Conservation (phyloP, 306 rosid genomes). For the Cicer pinnatifidum region DNA sequence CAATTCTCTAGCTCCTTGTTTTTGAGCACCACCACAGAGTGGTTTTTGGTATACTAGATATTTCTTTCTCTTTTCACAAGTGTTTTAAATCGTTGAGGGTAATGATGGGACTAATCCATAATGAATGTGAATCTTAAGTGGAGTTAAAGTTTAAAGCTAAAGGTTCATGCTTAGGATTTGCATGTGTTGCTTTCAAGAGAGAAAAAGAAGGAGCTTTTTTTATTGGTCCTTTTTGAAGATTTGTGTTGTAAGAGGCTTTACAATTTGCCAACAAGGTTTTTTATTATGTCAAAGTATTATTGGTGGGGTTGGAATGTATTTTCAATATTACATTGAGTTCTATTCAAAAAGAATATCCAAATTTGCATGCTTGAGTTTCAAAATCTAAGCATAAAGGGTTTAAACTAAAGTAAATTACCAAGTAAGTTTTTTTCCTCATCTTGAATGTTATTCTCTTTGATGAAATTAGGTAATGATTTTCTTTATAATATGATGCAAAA, state of each 20-base stretch:
- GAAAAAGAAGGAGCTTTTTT: constrained; percentile 21
- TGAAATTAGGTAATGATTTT: constrained; percentile 41
- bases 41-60: constrained; percentile 13
- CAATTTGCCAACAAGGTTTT: constrained; percentile 47
- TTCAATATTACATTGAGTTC: constrained; percentile 18
- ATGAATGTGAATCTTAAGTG: constrained; percentile 42
- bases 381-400: constrained; percentile 31
- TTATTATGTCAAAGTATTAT: constrained; percentile 37
- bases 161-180: constrained; percentile 56
- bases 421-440: constrained; percentile 42
- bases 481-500: not conserved
- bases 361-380: constrained; percentile 46
- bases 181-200: constrained; percentile 51
- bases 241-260: constrained; percentile 47
- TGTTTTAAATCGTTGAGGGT: constrained; percentile 31
- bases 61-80: constrained; percentile 29
- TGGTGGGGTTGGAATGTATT: constrained; percentile 34
- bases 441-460: constrained; percentile 41
- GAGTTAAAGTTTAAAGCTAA: constrained; percentile 53
- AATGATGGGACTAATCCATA: constrained; percentile 44
- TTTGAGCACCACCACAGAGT: constrained; percentile 40
- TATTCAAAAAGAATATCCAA: constrained; percentile 41
- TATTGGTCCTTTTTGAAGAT: constrained; percentile 45
- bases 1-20: constrained; percentile 51
- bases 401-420: constrained; percentile 18